Percentiles rank a stretch among this genome's conserved stretches.
Evolutionary conservation across 306 rosid genomes (phyloP).

Genomic region (Fragaria nilgerrensis): DNA sequence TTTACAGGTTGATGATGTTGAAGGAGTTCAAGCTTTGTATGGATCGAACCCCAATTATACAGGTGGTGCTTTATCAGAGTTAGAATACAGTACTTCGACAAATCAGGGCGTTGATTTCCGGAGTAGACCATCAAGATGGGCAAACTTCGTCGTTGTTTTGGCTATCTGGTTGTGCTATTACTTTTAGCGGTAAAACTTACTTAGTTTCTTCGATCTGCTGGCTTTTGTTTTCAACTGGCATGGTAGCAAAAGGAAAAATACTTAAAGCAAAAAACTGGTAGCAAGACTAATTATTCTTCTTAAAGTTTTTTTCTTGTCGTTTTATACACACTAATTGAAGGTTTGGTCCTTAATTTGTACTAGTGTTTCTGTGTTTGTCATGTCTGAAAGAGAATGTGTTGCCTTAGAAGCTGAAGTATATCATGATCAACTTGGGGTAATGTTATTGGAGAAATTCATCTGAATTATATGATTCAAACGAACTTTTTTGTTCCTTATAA

Average conservation of each 20-base stretch:
- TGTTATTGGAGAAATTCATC: no score
- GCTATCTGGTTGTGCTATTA: not conserved
- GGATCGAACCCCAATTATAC: slow-evolving; percentile 73
- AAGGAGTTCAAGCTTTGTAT: slow-evolving; percentile 74
- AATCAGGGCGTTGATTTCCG: slow-evolving; percentile 33
- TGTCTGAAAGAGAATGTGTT: no score
- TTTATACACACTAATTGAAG: not conserved
- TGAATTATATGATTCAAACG: no score
- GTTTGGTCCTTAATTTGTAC: not conserved
- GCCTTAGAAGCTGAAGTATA: no score
- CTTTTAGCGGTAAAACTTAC: not conserved
- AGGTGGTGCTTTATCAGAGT: slow-evolving; percentile 40
- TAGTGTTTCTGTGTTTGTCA: no score
- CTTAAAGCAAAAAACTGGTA: no score
- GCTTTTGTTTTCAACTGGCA: not conserved
- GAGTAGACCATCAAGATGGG: slow-evolving; percentile 6
- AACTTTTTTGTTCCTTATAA: no score
- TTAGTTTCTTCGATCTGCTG: not conserved
- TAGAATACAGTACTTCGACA: slow-evolving; percentile 41
- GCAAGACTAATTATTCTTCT: no score
- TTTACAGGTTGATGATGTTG: slow-evolving; percentile 58
- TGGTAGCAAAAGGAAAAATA: no score
- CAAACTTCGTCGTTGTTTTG: slow-evolving; percentile 4
- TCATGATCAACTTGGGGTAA: no score
- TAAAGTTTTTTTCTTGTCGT: not conserved